These are phyloP conservation scores for Pseudogymnoascus sp. DNA, from an alignment of 2,329 filamentous ascomycete genomes.

Conservation along the genomic window DNA sequence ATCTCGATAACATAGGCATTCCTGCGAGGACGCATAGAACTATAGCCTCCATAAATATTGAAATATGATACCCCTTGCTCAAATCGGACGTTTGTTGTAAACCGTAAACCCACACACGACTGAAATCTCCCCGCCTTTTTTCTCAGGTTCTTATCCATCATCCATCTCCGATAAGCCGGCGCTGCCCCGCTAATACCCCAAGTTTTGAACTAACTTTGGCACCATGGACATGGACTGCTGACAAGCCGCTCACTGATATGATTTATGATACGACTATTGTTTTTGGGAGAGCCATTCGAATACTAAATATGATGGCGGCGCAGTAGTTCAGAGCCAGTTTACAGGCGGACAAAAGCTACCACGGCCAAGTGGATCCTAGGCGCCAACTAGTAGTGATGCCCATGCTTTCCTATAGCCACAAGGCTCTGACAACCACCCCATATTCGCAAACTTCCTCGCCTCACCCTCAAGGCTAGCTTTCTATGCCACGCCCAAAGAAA, in stretches of 20 bases:
- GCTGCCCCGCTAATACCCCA: not conserved
- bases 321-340: not conserved
- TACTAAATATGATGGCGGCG: not conserved
- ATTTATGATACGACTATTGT: conserved; percentile 5
- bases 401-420: not conserved
- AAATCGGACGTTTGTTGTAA: not conserved
- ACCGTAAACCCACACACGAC: not conserved
- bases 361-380: not conserved
- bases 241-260: not conserved
- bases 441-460: not conserved
- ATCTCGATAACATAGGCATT: conserved; percentile 44
- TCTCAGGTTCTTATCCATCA: not conserved
- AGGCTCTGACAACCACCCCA: not conserved
- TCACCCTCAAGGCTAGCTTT: conserved; percentile 1
- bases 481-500: conserved; percentile 61
- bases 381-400: not conserved
- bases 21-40: not conserved
- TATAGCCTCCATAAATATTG: not conserved
- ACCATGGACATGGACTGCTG: not conserved
- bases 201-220: not conserved
- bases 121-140: not conserved
- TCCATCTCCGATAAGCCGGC: not conserved
- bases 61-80: conserved; percentile 4
- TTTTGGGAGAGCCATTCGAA: not conserved
- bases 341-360: not conserved